Percentiles rank a stretch among this genome's conserved stretches.
These are phyloP conservation scores for Aspergillus oerlinghausenensis DNA, from an alignment of 2,329 filamentous ascomycete species.

Conservation along the genomic window DNA sequence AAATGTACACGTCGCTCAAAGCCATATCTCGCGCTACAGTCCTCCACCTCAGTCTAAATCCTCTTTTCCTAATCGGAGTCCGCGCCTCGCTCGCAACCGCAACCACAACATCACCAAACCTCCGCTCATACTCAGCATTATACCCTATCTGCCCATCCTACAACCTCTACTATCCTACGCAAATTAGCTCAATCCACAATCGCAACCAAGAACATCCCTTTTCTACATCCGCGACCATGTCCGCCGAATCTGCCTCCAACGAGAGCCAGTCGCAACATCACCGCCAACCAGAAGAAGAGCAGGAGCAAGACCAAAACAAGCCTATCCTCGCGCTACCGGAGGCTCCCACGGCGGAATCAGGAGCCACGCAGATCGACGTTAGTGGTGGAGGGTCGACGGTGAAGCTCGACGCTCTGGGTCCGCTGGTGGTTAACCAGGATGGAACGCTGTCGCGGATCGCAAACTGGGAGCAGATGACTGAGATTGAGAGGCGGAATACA, in stretches of 20 bases:
- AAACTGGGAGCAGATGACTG: conserved; percentile 70
- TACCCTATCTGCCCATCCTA: conserved; percentile 1
- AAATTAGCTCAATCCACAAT: not conserved
- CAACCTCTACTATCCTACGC: conserved; percentile 1
- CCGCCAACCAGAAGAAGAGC: conserved; percentile 6
- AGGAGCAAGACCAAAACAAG: conserved; percentile 5
- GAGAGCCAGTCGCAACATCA: conserved; percentile 8
- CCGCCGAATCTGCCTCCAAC: not conserved
- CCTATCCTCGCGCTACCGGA: conserved; percentile 67
- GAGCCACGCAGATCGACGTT: conserved; percentile 83
- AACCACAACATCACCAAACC: conserved; percentile 9
- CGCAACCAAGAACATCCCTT: not conserved
- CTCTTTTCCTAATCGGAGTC: conserved; percentile 11
- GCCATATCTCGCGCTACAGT: conserved; percentile 24
- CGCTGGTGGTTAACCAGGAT: conserved; percentile 69
- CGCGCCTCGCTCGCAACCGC: conserved; percentile 14
- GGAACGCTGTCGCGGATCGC: conserved; percentile 66
- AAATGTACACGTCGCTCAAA: conserved; percentile 26
- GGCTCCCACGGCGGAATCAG: conserved; percentile 71
- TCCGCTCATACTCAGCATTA: conserved; percentile 21
- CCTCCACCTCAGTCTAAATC: conserved; percentile 20
- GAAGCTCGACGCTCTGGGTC: conserved; percentile 64
- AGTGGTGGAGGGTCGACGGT: conserved; percentile 39
- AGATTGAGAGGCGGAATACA: conserved; percentile 63
- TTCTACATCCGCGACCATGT: conserved; percentile 11